phyloP scores from a whole-genome alignment of 768 basidiomycete species.

The Lactifluus pinguis region DNA sequence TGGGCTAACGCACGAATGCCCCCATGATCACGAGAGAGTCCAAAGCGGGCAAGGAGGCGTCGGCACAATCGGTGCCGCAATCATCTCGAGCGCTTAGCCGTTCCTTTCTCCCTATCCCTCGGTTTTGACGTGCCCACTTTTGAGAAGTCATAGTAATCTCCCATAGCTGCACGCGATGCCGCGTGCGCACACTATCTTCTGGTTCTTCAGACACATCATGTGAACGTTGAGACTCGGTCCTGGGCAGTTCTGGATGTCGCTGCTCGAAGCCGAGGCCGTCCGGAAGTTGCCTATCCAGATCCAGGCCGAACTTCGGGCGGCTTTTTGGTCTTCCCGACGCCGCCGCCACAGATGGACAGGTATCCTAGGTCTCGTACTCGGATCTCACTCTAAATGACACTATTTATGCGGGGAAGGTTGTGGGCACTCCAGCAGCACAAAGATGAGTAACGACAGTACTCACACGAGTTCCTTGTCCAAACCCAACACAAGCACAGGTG shows the following conservation, averaged over 20 bases:
- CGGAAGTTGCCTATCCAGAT: neutral
- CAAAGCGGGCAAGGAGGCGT: neutral
- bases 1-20: neutral
- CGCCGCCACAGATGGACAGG: neutral
- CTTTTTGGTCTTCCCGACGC: neutral
- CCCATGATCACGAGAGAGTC: neutral
- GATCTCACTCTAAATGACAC: neutral
- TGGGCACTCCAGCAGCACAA: neutral
- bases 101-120: neutral
- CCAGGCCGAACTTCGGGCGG: neutral
- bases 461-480: neutral
- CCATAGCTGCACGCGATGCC: neutral
- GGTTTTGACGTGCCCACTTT: neutral
- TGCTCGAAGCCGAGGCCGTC: neutral
- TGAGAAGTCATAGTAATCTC: neutral
- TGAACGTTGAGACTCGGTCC: neutral
- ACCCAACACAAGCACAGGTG: conserved; percentile 2
- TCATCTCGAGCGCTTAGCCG: neutral
- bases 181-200: neutral
- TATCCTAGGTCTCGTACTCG: neutral
- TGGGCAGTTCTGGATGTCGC: neutral
- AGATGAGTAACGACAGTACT: neutral
- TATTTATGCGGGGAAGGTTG: neutral
- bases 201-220: neutral
- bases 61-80: neutral